Evolutionary conservation across 225 moss, liverwort and hornwort genomes (phyloP).

Genomic region (Thuidium tamariscinum): DNA sequence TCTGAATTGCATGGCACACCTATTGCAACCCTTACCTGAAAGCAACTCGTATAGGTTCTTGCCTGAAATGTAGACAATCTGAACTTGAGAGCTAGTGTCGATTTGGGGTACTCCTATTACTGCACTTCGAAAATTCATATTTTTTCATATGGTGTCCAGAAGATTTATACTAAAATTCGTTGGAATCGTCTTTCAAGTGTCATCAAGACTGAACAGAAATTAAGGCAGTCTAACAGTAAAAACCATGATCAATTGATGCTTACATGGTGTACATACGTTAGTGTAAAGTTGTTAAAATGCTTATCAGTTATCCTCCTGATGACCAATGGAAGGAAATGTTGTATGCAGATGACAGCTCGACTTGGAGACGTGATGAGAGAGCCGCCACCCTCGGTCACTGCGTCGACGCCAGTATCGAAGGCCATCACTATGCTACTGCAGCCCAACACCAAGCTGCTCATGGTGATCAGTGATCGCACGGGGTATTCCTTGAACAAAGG

Average conservation of each 20-base stretch:
- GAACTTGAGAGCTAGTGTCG: neutral
- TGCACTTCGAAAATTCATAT: neutral
- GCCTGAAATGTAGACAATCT: neutral
- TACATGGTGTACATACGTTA: neutral
- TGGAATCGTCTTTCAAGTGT: neutral
- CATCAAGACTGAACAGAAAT: neutral
- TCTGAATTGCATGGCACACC: neutral
- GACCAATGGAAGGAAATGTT: neutral
- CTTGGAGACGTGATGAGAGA: conserved; percentile 75
- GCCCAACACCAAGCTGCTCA: conserved; percentile 53
- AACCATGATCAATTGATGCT: neutral
- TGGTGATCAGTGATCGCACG: conserved; percentile 70
- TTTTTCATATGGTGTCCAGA: neutral
- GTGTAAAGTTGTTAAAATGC: neutral
- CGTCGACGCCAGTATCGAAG: conserved; percentile 22
- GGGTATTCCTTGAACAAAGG: conserved; percentile 45
- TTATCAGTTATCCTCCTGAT: neutral
- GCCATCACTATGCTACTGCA: conserved; percentile 66
- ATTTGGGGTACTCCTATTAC: neutral
- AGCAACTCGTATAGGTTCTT: neutral
- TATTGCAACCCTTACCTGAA: neutral
- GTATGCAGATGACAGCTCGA: conserved; percentile 41
- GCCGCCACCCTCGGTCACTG: conserved; percentile 43
- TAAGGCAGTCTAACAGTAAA: neutral
- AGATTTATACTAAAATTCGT: neutral